Percentiles rank a stretch among this genome's conserved stretches.
Conservation (phyloP, 2,329 filamentous ascomycete genomes). For the Tolypocladium ovalisporum region DNA sequence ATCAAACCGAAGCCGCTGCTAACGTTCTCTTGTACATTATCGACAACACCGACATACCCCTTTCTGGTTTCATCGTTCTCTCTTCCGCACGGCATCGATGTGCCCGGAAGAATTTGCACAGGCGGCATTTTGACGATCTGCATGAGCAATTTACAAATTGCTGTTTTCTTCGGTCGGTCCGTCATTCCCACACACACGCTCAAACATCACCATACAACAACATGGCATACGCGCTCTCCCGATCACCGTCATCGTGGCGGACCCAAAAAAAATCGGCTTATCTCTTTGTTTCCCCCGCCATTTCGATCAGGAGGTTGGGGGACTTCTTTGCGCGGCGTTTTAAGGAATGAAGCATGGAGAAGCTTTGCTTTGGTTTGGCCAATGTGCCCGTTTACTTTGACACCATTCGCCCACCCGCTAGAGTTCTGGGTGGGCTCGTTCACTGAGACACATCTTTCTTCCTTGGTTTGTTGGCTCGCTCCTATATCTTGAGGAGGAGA, state of each 20-base stretch:
- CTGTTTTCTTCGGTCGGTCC: slow-evolving; percentile 3
- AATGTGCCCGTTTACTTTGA: slow-evolving; percentile 8
- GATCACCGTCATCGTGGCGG: slow-evolving; percentile 3
- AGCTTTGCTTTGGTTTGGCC: slow-evolving; percentile 12
- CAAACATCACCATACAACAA: neutral
- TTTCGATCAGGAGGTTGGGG: slow-evolving; percentile 9
- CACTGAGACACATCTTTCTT: slow-evolving; percentile 10
- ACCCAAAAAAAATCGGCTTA: slow-evolving; percentile 2
- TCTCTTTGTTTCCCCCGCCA: slow-evolving; percentile 6
- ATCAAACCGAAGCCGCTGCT: slow-evolving; percentile 2
- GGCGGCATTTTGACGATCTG: slow-evolving; percentile 30
- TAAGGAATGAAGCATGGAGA: slow-evolving; percentile 10
- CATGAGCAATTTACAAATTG: slow-evolving; percentile 37
- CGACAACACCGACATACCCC: slow-evolving; percentile 7
- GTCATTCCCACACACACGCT: neutral
- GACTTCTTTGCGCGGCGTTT: slow-evolving; percentile 23
- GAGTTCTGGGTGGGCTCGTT: slow-evolving; percentile 9
- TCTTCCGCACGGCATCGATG: slow-evolving; percentile 14
- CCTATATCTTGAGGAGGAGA: neutral
- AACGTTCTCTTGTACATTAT: slow-evolving; percentile 17
- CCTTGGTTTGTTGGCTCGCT: neutral
- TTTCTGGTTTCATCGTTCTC: slow-evolving; percentile 19
- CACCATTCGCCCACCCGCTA: slow-evolving; percentile 13
- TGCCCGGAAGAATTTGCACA: neutral
- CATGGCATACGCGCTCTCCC: slow-evolving; percentile 3